These are phyloP conservation scores for Musa beccarii DNA, from an alignment of 176 grass and related monocot species.

Conservation along the genomic window DNA sequence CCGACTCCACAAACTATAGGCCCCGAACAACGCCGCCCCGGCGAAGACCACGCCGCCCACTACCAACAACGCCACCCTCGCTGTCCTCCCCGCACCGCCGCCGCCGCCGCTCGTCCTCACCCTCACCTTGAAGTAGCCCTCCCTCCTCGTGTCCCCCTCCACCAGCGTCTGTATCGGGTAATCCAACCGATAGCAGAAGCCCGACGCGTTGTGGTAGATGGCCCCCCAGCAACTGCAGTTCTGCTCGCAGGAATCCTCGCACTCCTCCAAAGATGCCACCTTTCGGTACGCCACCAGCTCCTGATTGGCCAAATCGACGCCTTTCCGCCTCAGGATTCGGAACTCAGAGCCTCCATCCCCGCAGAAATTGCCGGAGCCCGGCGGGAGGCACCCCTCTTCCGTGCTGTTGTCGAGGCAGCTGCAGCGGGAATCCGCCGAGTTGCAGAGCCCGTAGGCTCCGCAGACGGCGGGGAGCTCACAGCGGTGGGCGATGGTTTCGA, in stretches of 20 bases:
- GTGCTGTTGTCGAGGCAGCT: conserved; percentile 46
- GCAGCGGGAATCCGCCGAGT: conserved; percentile 27
- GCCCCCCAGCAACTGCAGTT: conserved; percentile 93
- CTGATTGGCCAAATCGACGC: conserved; percentile 76
- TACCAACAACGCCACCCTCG: conserved; percentile 36
- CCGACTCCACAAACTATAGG: conserved; percentile 50
- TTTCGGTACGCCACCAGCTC: conserved; percentile 32
- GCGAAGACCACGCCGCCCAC: conserved; percentile 23
- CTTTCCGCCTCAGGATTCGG: conserved; percentile 30
- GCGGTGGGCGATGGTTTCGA: conserved; percentile 49
- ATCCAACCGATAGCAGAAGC: conserved; percentile 69
- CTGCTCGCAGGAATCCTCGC: conserved; percentile 55
- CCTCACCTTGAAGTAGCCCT: conserved; percentile 74
- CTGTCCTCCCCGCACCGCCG: not conserved
- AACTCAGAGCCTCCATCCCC: conserved; percentile 25
- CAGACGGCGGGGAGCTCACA: conserved; percentile 67
- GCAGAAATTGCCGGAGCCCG: conserved; percentile 4
- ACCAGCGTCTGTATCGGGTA: conserved; percentile 71
- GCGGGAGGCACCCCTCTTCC: conserved; percentile 30
- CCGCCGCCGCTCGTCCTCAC: not conserved
- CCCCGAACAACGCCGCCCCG: conserved; percentile 30
- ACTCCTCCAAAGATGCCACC: conserved; percentile 41
- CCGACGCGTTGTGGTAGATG: conserved; percentile 65
- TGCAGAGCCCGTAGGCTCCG: conserved; percentile 58
- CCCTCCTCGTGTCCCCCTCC: conserved; percentile 42